Percentiles rank a stretch among this genome's conserved stretches.
These are phyloP conservation scores for Ambispora gerdemannii DNA, from an alignment of 192 early-diverging fungal genomes.

Conservation along the genomic window DNA sequence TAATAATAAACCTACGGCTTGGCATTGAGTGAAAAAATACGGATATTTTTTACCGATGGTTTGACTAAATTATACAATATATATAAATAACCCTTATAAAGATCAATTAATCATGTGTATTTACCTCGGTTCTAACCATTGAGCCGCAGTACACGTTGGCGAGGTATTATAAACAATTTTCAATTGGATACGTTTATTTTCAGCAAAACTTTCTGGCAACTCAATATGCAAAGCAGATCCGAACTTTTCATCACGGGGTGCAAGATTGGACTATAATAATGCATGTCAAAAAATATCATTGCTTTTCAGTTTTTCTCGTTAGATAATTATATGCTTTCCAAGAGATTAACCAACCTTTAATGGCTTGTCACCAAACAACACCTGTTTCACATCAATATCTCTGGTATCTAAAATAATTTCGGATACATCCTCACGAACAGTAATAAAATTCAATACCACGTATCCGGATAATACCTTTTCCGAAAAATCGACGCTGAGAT, in stretches of 20 bases:
- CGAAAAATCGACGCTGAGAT: slow-evolving; percentile 75
- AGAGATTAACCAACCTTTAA: slow-evolving; percentile 31
- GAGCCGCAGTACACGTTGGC: slow-evolving; percentile 78
- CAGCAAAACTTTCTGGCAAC: slow-evolving; percentile 46
- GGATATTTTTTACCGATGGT: slow-evolving; percentile 92
- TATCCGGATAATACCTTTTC: slow-evolving; percentile 61
- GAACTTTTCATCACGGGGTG: slow-evolving; percentile 58
- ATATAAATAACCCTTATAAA: slow-evolving; percentile 13
- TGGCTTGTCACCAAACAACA: slow-evolving; percentile 29
- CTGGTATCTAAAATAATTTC: slow-evolving; percentile 72
- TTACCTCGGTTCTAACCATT: slow-evolving; percentile 83
- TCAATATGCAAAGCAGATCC: slow-evolving; percentile 70
- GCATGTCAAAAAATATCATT: background rate
- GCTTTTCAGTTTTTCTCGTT: background rate
- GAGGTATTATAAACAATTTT: slow-evolving; percentile 77
- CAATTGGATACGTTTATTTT: slow-evolving; percentile 54
- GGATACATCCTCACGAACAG: slow-evolving; percentile 50
- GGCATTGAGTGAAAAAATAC: slow-evolving; percentile 97
- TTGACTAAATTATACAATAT: slow-evolving; percentile 53
- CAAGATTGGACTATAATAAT: slow-evolving; percentile 46
- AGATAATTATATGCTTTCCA: slow-evolving; percentile 30
- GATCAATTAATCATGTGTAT: slow-evolving; percentile 14
- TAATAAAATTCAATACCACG: slow-evolving; percentile 60
- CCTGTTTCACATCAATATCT: slow-evolving; percentile 51
- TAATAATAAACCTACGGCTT: slow-evolving; percentile 48